Conservation (phyloP, 2,329 filamentous ascomycete species). For the Dothideomycetes sp. region DNA sequence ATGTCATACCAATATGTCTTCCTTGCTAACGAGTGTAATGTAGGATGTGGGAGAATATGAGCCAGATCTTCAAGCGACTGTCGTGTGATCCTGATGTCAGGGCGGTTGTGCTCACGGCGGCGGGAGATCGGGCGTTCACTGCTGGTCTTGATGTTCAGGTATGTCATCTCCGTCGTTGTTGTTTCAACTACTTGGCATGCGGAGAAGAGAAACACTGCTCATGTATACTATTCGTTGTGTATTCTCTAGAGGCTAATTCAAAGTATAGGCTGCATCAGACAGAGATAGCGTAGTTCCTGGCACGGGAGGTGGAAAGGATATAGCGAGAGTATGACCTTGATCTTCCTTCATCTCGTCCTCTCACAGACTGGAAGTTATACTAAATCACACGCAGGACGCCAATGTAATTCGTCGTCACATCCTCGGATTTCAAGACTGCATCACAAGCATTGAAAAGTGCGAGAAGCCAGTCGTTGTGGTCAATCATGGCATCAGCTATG, state of each 20-base stretch:
- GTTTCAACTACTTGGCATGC: neutral
- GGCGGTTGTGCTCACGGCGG: conserved; percentile 66
- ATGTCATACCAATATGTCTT: too few species aligned
- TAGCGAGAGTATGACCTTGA: conserved; percentile 10
- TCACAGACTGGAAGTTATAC: neutral
- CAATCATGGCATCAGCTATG: conserved; percentile 67
- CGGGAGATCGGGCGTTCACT: conserved; percentile 75
- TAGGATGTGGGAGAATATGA: conserved; percentile 77
- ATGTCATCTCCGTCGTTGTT: neutral
- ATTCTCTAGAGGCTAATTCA: too few species aligned
- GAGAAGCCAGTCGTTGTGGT: conserved; percentile 85
- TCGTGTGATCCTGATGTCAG: conserved; percentile 64
- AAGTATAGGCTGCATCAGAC: conserved; percentile 8
- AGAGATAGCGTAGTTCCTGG: too few species aligned
- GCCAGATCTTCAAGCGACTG: conserved; percentile 58
- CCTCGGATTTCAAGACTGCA: conserved; percentile 66
- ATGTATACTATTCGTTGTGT: too few species aligned
- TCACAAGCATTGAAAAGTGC: conserved; percentile 69
- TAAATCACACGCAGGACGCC: conserved; percentile 14
- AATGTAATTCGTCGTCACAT: conserved; percentile 54
- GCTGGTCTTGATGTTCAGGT: conserved; percentile 65
- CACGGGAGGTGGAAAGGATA: too few species aligned
- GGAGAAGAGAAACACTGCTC: too few species aligned
- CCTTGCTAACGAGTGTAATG: too few species aligned
- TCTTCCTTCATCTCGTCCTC: too few species aligned